Evolutionary conservation across 129 eudicot genomes (phyloP).

Genomic region (Glebionis coronaria): DNA sequence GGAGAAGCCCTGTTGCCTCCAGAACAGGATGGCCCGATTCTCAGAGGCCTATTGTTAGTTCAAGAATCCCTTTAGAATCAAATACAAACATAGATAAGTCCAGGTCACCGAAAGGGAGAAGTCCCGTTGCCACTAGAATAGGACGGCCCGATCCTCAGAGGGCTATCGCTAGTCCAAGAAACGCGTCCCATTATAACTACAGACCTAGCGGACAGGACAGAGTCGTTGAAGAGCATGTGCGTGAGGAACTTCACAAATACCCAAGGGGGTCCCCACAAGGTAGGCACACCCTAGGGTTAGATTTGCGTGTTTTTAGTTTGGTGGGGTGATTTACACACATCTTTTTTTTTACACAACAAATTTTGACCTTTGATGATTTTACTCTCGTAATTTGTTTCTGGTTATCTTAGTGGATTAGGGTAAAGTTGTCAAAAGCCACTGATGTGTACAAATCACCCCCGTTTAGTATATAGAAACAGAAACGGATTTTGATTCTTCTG

Average conservation of each 20-base stretch:
- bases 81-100: conserved; percentile 44
- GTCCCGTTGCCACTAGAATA: conserved; percentile 51
- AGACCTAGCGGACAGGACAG: conserved; percentile 73
- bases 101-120: conserved; percentile 65
- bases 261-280: conserved; percentile 64
- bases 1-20: conserved; percentile 58
- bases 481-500: conserved; percentile 1
- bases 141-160: conserved; percentile 62
- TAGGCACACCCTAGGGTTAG: conserved; percentile 45
- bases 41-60: conserved; percentile 54
- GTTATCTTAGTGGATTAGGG: too few relatives aligned
- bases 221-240: conserved; percentile 64
- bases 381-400: not conserved
- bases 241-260: conserved; percentile 60
- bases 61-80: conserved; percentile 35
- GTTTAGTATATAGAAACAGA: not conserved
- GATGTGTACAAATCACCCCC: too few relatives aligned
- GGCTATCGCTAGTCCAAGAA: conserved; percentile 46
- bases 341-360: too few relatives aligned
- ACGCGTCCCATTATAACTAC: conserved; percentile 41
- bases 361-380: not conserved
- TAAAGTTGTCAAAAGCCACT: too few relatives aligned
- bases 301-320: conserved; percentile 22
- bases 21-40: conserved; percentile 59
- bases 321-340: too few relatives aligned